Evolutionary conservation across 495 filamentous ascomycete genomes (phyloP).

Genomic region (Geopyxis carbonaria): DNA sequence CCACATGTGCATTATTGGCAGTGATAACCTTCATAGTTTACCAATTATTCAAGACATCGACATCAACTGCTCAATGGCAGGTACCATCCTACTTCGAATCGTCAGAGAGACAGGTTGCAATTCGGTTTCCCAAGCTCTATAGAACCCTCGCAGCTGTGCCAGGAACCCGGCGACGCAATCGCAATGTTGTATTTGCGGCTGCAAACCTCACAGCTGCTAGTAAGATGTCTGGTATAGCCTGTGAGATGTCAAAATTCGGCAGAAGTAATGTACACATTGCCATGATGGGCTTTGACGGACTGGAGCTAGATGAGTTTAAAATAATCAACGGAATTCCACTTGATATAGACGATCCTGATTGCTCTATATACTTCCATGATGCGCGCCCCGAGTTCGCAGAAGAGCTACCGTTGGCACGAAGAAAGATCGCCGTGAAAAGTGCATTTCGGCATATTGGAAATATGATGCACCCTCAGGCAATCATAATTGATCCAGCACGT

Average conservation of each 20-base stretch:
- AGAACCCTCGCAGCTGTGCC: constrained; percentile 7
- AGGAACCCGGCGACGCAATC: constrained; percentile 19
- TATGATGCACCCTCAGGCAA: constrained; percentile 34
- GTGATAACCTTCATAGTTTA: constrained; percentile 16
- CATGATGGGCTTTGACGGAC: constrained; percentile 35
- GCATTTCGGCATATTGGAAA: constrained; percentile 31
- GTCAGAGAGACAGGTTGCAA: constrained; percentile 8
- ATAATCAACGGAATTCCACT: constrained; percentile 32
- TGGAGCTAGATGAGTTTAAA: constrained; percentile 36
- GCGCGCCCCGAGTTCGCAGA: constrained; percentile 33
- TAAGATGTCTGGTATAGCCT: constrained; percentile 38
- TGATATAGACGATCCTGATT: constrained; percentile 24
- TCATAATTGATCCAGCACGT: constrained; percentile 31
- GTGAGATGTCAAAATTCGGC: constrained; percentile 34
- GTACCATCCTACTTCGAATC: constrained; percentile 8
- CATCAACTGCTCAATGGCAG: constrained; percentile 14
- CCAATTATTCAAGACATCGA: constrained; percentile 8
- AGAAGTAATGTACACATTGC: constrained; percentile 37
- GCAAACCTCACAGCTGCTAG: constrained; percentile 35
- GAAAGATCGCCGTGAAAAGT: constrained; percentile 31
- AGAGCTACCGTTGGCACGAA: constrained; percentile 32
- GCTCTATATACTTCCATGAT: constrained; percentile 39
- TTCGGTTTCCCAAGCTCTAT: constrained; percentile 18
- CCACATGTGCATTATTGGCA: constrained; percentile 17
- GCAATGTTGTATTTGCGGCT: constrained; percentile 36